Conservation (phyloP, 2,329 filamentous ascomycete species). For the Exophiala spinifera region DNA sequence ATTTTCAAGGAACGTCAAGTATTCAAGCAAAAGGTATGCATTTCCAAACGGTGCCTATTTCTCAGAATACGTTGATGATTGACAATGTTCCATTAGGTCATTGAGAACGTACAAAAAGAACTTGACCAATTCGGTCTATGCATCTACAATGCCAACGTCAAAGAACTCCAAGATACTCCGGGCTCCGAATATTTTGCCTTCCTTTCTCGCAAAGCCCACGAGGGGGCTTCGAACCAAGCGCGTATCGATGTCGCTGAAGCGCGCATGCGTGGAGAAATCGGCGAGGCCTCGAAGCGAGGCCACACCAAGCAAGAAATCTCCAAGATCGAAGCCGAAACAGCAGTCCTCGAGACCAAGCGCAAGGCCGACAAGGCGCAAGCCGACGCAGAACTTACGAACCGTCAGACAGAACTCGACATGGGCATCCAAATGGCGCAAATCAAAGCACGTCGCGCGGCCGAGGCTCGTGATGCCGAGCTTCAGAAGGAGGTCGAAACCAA, state of each 20-base stretch:
- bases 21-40: constrained; percentile 65
- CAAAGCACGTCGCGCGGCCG: constrained; percentile 67
- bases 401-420: constrained; percentile 68
- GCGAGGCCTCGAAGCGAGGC: constrained; percentile 72
- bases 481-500: constrained; percentile 74
- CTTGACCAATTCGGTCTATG: constrained; percentile 76
- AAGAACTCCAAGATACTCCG: constrained; percentile 79
- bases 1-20: constrained; percentile 75
- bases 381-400: constrained; percentile 70
- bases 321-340: constrained; percentile 82
- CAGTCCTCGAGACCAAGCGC: constrained; percentile 78
- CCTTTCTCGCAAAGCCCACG: constrained; percentile 77
- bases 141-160: constrained; percentile 72
- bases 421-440: constrained; percentile 75
- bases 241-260: constrained; percentile 60
- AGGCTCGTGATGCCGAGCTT: constrained; percentile 75
- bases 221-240: constrained; percentile 79
- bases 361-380: constrained; percentile 77
- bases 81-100: constrained; percentile 48
- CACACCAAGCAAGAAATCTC: constrained; percentile 81
- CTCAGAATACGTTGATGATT: constrained; percentile 15
- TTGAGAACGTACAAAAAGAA: constrained; percentile 73
- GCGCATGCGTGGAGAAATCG: constrained; percentile 58
- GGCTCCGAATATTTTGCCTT: constrained; percentile 81
- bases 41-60: neutral